Evolutionary conservation across 2,329 filamentous ascomycete genomes (phyloP), one percentile per base, ranked within the genome.

Genomic region (Talaromyces piceae): DNA sequence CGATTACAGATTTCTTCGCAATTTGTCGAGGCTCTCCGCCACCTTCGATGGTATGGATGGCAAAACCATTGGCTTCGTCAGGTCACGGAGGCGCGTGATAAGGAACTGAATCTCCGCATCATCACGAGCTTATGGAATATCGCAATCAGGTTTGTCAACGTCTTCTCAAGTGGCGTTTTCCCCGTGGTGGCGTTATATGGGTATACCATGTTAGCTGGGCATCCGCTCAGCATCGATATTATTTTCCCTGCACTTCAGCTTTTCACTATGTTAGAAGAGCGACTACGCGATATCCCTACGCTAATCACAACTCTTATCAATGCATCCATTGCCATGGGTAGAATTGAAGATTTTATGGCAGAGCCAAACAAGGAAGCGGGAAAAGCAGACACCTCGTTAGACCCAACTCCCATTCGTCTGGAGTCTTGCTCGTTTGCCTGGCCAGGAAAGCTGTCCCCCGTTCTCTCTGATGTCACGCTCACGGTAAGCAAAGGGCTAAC

Each of bases 221-320:
- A 80, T 45, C 78, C 82, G 0, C 69, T 95, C 7, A 82, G 83
- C 0, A 82, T 95, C 30, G 87, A 95, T 54, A 77, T 95, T 23
- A 90, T 90, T 8, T 95, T 95, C 65, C 90, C 90, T 0, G 89
- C 90, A 0, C 74, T 95, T 2, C 84, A 91, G 54, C 75, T 95
- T 0, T 95, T 95, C 60, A 73, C 75, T 1, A 81, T 91, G 73
- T 73, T 95, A 9, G 86, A 91, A 59, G 75, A 72, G 1, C 87
- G 83, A 54, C 72, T 95, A 45, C 82, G 84, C 50, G 86, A 90
- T 48, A 70, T 94, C 0, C 91, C 91, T 2, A 75, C 80, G 26
- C 72, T 95, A 8, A 82, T 94, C 41, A 89, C 86, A 0, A 80
- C 85, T 0, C 70, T 91, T 4, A 77, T 94, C 57, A 94, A 95